Percentiles rank a stretch among this genome's conserved stretches.
These are phyloP conservation scores for Halenospora varia DNA, from an alignment of 495 filamentous ascomycete species.

Conservation along the genomic window DNA sequence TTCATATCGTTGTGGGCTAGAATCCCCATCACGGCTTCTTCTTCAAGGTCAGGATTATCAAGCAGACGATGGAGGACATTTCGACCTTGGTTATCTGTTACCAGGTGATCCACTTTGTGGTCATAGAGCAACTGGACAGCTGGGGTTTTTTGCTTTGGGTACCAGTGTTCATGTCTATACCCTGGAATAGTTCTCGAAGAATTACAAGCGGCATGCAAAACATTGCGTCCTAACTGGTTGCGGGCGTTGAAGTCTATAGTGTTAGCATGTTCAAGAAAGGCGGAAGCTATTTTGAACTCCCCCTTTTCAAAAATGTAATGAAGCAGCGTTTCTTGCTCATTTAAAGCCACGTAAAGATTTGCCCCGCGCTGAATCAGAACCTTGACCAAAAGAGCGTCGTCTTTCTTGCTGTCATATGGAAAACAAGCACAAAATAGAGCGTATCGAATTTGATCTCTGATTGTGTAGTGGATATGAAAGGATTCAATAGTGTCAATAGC, in stretches of 20 bases:
- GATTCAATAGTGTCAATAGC: not conserved
- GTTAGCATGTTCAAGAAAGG: constrained; percentile 12
- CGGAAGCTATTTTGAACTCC: not conserved
- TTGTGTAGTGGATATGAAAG: not conserved
- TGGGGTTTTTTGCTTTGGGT: not conserved
- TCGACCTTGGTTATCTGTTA: constrained; percentile 23
- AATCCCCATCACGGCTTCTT: constrained; percentile 16
- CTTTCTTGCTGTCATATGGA: not conserved
- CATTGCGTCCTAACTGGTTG: constrained; percentile 22
- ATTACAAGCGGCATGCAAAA: constrained; percentile 19
- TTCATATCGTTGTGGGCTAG: too few relatives aligned
- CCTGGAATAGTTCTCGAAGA: constrained; percentile 3
- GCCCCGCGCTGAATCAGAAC: constrained; percentile 18
- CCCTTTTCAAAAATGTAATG: constrained; percentile 23
- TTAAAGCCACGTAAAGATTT: constrained; percentile 18
- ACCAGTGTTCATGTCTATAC: not conserved
- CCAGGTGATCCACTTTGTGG: constrained; percentile 15
- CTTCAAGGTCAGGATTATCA: constrained; percentile 16
- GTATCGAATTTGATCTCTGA: not conserved
- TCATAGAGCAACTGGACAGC: constrained; percentile 13
- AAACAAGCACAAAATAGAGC: constrained; percentile 13
- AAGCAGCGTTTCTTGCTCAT: constrained; percentile 17
- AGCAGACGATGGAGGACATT: constrained; percentile 29
- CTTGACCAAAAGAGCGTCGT: constrained; percentile 14
- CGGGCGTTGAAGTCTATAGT: constrained; percentile 24